Base-by-base conservation (phyloP, 2,329 filamentous ascomycete species). In the Aspergillus novofumigatus region DNA sequence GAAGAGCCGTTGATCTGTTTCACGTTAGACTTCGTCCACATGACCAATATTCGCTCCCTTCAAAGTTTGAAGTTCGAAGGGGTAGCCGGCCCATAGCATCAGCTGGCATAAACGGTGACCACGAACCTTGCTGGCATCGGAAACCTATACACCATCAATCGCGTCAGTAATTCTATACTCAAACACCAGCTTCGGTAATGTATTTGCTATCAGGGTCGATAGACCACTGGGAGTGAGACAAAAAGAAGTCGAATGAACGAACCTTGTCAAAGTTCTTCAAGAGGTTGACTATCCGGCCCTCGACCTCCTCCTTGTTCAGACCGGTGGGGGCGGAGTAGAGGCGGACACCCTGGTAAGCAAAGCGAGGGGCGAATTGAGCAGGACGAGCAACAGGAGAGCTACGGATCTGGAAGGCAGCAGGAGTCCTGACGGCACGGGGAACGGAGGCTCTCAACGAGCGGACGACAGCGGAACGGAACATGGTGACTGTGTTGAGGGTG, bases 251-350 rank as follows among this genome's bases (percentile, higher is more conserved):
- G 45, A 59, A 53, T 35, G 53, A 56, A 76, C 81, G 67, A 76
- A 92, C 90, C 89, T 99, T 99, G 82, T 99, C 94, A 76, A 97
- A 99, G 77, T 92, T 93, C 81, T 92, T 89, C 78, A 99, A 78
- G 71, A 99, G 82, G 78, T 91, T 90, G 76, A 96, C 84, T 83
- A 97, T 97, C 74, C 93, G 86, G 60, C 90, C 91, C 81, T 95
- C 88, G 57, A 96, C 90, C 81, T 96, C 91, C 56, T 87, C 82
- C 82, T 92, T 88, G 70, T 85, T 83, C 64, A 97, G 85, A 66
- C 88, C 87, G 63, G 87, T 85, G 59, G 84, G 87, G 54, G 93
- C 90, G 66, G 92, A 91, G 81, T 99, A 99, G 81, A 86, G 89
- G 79, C 94, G 84, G 72, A 90, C 82, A 67, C 85, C 83, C 74